Base-by-base conservation (phyloP, 495 filamentous ascomycete species). In the Aspergillus nanangensis region DNA sequence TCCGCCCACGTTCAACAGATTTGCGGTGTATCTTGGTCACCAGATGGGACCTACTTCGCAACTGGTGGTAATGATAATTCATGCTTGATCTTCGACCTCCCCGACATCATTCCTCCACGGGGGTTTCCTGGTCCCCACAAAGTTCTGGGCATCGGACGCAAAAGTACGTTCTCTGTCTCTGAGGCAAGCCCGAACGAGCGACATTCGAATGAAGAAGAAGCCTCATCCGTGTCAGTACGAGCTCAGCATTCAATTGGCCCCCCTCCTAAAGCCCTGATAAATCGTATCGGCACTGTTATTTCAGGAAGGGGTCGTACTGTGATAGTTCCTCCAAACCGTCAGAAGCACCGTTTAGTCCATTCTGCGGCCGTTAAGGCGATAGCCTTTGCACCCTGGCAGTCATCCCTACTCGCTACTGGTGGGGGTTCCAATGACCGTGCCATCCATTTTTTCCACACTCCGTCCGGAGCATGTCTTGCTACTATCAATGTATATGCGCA, bases 381-480 rank as follows among this genome's bases (percentile, higher is more conserved):
- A 49, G 93, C 93, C 8, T 97, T 97, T 67, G 95, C 93, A 34
- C 93, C 93, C 4, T 97, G 92, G 92, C 88, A 90, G 45, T 79
- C 83, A 23, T 86, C 86, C 14, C 72, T 98, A 1, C 69, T 98
- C 38, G 93, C 93, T 21, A 95, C 91, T 7, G 93, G 93, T 1
- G 93, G 93, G 21, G 93, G 93, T 15, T 86, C 85, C 38, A 96
- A 95, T 58, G 92, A 97, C 63, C 87, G 90, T 50, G 84, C 87
- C 56, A 96, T 98, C 40, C 93, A 96, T 67, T 97, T 98, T 68
- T 96, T 81, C 67, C 92, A 98, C 63, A 85, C 88, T 3, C 77
- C 77, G 13, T 90, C 90, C 2, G 93, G 94, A 2, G 83, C 88
- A 8, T 84, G 83, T 49, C 78, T 97, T 9, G 90, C 90, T 7